phyloP scores from a whole-genome alignment of 208 protist species.

The Leishmania lainsoni region DNA sequence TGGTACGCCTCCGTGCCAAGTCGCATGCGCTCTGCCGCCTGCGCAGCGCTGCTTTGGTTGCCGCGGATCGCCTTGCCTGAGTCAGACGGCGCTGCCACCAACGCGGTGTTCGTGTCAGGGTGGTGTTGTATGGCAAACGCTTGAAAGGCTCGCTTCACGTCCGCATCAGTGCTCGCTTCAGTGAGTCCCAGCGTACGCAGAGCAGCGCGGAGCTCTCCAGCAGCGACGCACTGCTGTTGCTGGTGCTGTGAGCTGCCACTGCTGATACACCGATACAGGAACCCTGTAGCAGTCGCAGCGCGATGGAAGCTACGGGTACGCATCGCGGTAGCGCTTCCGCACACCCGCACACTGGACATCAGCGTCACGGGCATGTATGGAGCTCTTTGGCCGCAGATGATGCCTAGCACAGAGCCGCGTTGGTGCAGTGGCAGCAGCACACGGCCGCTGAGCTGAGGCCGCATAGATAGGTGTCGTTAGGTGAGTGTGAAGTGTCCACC shows the following conservation, averaged over 20 bases:
- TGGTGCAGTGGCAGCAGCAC: neutral
- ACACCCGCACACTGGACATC: neutral
- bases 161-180: slow-evolving; percentile 50
- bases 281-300: neutral
- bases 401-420: neutral
- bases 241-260: slow-evolving; percentile 4
- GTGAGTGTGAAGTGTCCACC: neutral
- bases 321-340: neutral
- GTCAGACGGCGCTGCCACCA: neutral
- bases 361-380: neutral
- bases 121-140: slow-evolving; percentile 56
- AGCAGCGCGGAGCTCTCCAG: slow-evolving; percentile 43
- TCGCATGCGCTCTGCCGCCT: slow-evolving; percentile 17
- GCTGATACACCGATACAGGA: slow-evolving; percentile 1
- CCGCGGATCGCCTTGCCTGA: neutral
- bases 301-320: neutral
- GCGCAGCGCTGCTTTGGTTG: slow-evolving; percentile 6
- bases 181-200: slow-evolving; percentile 44
- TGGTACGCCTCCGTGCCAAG: slow-evolving; percentile 64
- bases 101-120: slow-evolving; percentile 41
- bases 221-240: slow-evolving; percentile 15
- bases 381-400: neutral
- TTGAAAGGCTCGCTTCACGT: slow-evolving; percentile 65
- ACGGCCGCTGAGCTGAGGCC: neutral
- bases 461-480: neutral